Conservation (phyloP, 306 rosid genomes). For the Phaseolus lunatus region DNA sequence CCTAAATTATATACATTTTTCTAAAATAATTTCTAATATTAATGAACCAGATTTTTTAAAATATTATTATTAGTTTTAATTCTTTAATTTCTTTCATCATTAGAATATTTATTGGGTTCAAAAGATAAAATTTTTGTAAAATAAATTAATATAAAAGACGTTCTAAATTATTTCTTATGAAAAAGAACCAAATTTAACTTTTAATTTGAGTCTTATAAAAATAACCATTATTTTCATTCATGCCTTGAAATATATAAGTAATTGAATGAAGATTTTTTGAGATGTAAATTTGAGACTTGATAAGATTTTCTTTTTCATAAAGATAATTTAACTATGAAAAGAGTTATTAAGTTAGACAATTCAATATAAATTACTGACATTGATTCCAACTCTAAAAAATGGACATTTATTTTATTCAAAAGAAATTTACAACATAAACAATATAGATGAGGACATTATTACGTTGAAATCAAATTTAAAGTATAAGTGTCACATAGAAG, state of each 20-base stretch:
- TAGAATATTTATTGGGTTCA: too few species aligned
- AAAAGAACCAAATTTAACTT: too few species aligned
- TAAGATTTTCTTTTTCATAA: neutral
- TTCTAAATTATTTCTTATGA: too few species aligned
- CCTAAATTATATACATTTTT: too few species aligned
- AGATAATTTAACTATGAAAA: neutral
- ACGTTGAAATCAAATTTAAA: neutral
- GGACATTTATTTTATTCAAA: constrained; percentile 5
- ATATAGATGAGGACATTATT: constrained; percentile 3
- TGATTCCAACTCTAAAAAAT: neutral
- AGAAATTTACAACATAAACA: constrained; percentile 7
- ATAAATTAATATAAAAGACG: too few species aligned
- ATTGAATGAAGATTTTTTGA: neutral
- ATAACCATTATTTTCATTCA: neutral
- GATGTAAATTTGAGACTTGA: neutral
- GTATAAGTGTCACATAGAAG: neutral
- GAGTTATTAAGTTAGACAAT: neutral
- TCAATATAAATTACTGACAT: constrained; percentile 7
- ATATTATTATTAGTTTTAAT: too few species aligned
- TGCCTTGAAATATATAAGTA: neutral
- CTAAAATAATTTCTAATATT: too few species aligned
- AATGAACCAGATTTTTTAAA: too few species aligned
- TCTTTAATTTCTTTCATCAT: too few species aligned
- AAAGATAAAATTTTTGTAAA: too few species aligned
- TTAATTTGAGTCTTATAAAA: too few species aligned